phyloP scores from a whole-genome alignment of 129 eudicot genomes.

The Erigeron canadensis region DNA sequence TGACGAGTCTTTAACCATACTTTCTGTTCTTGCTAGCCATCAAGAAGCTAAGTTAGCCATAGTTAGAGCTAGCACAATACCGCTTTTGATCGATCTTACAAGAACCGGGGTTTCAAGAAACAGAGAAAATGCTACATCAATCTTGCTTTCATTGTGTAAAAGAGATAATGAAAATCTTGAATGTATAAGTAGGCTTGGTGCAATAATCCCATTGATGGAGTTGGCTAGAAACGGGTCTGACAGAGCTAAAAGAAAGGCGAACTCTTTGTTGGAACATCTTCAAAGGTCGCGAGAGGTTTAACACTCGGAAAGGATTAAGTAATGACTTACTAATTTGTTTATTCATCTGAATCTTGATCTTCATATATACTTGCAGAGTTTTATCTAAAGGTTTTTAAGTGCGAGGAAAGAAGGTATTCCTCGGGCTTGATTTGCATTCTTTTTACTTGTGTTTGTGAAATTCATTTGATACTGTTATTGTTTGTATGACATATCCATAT shows the following conservation, averaged over 20 bases:
- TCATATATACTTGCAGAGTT: constrained; percentile 17
- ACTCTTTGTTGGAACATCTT: constrained; percentile 69
- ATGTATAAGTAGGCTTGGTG: constrained; percentile 80
- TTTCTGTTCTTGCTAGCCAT: constrained; percentile 85
- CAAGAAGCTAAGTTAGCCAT: constrained; percentile 88
- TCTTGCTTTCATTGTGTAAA: constrained; percentile 80
- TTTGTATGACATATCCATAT: constrained; percentile 32
- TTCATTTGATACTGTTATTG: constrained; percentile 32
- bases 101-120: constrained; percentile 74
- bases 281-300: constrained; percentile 36
- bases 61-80: constrained; percentile 68
- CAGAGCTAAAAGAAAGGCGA: constrained; percentile 76
- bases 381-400: constrained; percentile 20
- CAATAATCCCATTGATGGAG: constrained; percentile 60
- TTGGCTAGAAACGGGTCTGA: constrained; percentile 62
- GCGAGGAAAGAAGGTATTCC: constrained; percentile 23
- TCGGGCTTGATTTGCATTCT: constrained; percentile 18
- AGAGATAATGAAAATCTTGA: constrained; percentile 72
- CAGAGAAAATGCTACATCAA: constrained; percentile 81
- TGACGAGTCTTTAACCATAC: constrained; percentile 81
- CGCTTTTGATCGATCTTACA: constrained; percentile 74
- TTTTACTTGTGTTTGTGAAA: constrained; percentile 19
- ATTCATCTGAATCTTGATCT: constrained; percentile 33
- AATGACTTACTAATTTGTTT: constrained; percentile 34
- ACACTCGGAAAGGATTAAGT: constrained; percentile 13